Evolutionary conservation across 345 rosid genomes (phyloP).

Genomic region (Eucalyptus camaldulensis): DNA sequence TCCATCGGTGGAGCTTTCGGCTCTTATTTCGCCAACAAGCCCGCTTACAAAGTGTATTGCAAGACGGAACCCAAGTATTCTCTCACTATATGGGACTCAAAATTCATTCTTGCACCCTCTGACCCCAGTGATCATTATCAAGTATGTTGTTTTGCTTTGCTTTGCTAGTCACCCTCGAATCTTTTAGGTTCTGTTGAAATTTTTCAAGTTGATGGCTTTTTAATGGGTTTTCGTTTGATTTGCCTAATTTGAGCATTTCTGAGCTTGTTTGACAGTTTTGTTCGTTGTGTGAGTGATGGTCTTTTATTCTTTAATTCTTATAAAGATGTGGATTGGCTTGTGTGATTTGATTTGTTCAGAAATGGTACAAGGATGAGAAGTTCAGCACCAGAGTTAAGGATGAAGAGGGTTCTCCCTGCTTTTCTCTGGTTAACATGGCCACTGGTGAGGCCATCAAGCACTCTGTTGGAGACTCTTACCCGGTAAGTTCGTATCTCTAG

Average conservation of each 20-base stretch:
- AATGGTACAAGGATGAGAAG: slow-evolving; percentile 88
- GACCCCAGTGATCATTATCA: slow-evolving; percentile 48
- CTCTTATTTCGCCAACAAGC: slow-evolving; percentile 28
- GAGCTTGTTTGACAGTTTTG: background rate
- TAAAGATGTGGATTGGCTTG: background rate
- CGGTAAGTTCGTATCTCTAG: slow-evolving; percentile 32
- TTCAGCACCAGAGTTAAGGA: slow-evolving; percentile 72
- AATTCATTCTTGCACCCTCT: slow-evolving; percentile 47
- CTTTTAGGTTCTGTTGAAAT: background rate
- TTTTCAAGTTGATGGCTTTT: background rate
- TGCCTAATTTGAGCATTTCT: background rate
- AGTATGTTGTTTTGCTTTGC: slow-evolving; percentile 4
- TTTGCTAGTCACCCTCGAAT: background rate
- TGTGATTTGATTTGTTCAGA: slow-evolving; percentile 19
- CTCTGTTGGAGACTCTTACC: slow-evolving; percentile 55
- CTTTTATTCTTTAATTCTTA: background rate
- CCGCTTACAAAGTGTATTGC: slow-evolving; percentile 41
- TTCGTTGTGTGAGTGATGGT: background rate
- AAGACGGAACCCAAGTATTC: slow-evolving; percentile 45
- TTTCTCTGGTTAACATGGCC: slow-evolving; percentile 74
- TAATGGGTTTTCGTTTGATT: background rate
- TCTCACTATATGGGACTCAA: slow-evolving; percentile 52
- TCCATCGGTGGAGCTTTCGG: background rate
- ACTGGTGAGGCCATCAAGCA: slow-evolving; percentile 86
- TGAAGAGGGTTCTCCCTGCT: slow-evolving; percentile 67